Evolutionary conservation across 2,329 filamentous ascomycete species (phyloP), one percentile per base, ranked within the genome.

Genomic region (Penicillium olsonii): DNA sequence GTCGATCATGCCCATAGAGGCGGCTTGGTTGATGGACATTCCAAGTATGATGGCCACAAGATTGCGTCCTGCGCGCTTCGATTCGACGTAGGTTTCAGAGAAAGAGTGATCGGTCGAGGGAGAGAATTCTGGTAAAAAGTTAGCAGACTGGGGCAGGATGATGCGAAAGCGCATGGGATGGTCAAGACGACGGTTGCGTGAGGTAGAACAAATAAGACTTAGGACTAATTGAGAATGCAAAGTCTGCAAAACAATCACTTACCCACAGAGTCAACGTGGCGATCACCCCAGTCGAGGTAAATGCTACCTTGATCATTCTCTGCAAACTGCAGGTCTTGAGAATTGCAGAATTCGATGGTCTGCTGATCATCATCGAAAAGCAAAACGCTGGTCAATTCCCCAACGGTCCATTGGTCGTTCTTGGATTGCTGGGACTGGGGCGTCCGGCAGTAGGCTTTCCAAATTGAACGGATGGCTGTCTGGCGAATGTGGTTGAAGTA

Each of bases 401-500:
- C 68, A 10, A 83, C 57, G 2, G 76, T 83, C 80, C 81, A 85
- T 51, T 83, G 80, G 42, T 81, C 73, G 19, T 77, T 78, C 51
- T 74, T 74, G 44, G 68, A 67, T 51, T 75, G 73, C 40, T 74
- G 74, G n/a, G 76, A 78, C n/a, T 64, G 57, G 11, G 75, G 73
- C 17, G 68, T 68, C 24, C 70, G 75, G 56, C 77, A 77, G 59
- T 78, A 82, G 2, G 72, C 77, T 52, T 75, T 76, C 75, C 76
- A 81, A 34, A 84, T 76, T 2, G 75, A 73, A 33, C 80, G 76
- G 38, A 87, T 73, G 5, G 79, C 77, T 19, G 75, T 78, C 42
- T 80, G 75, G 10, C 84, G 79, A 37, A 86, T 70, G 20, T 79
- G 69, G 45, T 80, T 80, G 67, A 87, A 86, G 53, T 81, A 80